A percentile compares a stretch with the other conserved stretches of the same genome.
These are phyloP conservation scores for Noccaea bulbosa DNA, from an alignment of 345 rosid genomes.

Conservation along the genomic window DNA sequence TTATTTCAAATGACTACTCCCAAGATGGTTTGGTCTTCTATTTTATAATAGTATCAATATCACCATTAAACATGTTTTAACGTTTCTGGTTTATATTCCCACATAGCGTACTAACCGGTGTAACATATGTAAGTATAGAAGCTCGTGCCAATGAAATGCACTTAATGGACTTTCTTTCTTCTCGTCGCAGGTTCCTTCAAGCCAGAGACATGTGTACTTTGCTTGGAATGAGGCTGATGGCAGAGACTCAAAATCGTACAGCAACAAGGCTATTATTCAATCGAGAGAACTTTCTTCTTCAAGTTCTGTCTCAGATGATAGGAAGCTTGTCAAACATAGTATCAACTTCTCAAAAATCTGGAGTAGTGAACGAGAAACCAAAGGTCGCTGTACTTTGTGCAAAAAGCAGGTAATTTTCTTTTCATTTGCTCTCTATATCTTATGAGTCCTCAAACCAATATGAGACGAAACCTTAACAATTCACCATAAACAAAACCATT, in stretches of 20 bases:
- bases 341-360: slow-evolving; percentile 82
- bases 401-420: slow-evolving; percentile 67
- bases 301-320: slow-evolving; percentile 54
- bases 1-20: background rate
- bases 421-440: slow-evolving; percentile 26
- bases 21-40: slow-evolving; percentile 7
- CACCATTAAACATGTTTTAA: slow-evolving; percentile 5
- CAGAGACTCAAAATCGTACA: slow-evolving; percentile 47
- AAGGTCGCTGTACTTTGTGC: slow-evolving; percentile 75
- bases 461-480: background rate
- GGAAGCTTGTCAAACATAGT: slow-evolving; percentile 69
- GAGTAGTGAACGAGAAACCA: slow-evolving; percentile 80
- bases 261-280: slow-evolving; percentile 56
- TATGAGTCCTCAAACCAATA: slow-evolving; percentile 9
- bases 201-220: slow-evolving; percentile 79
- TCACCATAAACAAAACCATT: slow-evolving; percentile 3
- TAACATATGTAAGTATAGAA: slow-evolving; percentile 16
- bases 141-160: slow-evolving; percentile 12
- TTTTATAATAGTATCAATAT: background rate
- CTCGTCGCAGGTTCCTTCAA: slow-evolving; percentile 79
- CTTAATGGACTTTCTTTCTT: slow-evolving; percentile 26
- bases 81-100: background rate
- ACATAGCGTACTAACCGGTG: background rate
- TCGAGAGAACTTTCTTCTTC: slow-evolving; percentile 69
- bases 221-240: slow-evolving; percentile 73